A percentile compares a stretch with the other conserved stretches of the same genome.
Conservation (phyloP, 1,284 basidiomycete species). For the Malassezia brasiliensis region DNA sequence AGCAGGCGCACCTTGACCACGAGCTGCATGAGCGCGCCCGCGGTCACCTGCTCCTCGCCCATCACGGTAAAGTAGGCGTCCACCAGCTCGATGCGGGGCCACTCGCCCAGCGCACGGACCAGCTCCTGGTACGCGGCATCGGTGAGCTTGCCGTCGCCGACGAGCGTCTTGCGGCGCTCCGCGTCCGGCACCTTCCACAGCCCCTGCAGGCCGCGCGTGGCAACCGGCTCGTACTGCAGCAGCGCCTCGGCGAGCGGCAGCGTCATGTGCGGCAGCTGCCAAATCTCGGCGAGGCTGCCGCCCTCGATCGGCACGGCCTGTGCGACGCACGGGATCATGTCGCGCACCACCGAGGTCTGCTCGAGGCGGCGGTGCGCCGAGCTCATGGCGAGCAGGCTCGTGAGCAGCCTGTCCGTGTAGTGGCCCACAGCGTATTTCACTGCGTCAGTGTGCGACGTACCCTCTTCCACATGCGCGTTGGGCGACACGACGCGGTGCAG, state of each 20-base stretch:
- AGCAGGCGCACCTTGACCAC: slow-evolving; percentile 68
- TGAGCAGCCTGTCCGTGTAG: slow-evolving; percentile 55
- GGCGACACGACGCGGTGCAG: slow-evolving; percentile 56
- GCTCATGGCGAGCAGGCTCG: slow-evolving; percentile 71
- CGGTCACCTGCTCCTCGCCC: slow-evolving; percentile 77
- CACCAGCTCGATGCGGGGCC: slow-evolving; percentile 72
- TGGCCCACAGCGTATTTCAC: slow-evolving; percentile 29
- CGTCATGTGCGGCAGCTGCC: slow-evolving; percentile 43
- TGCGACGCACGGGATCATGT: slow-evolving; percentile 69
- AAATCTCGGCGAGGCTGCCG: slow-evolving; percentile 26
- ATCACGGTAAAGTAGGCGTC: slow-evolving; percentile 73
- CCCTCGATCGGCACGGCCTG: slow-evolving; percentile 60
- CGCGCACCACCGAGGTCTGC: slow-evolving; percentile 68
- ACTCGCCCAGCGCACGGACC: slow-evolving; percentile 61
- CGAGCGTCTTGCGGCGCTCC: slow-evolving; percentile 41
- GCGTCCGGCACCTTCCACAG: slow-evolving; percentile 50
- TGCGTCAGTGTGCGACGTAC: not conserved
- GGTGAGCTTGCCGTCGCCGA: slow-evolving; percentile 21
- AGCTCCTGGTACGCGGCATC: slow-evolving; percentile 55
- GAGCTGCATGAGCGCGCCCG: slow-evolving; percentile 79
- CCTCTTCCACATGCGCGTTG: slow-evolving; percentile 17
- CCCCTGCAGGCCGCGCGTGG: slow-evolving; percentile 34
- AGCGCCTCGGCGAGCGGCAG: slow-evolving; percentile 21
- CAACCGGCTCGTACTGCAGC: slow-evolving; percentile 20
- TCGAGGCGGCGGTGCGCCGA: slow-evolving; percentile 84